phyloP scores from a whole-genome alignment of 345 rosid genomes.

The Tarenaya hassleriana region DNA sequence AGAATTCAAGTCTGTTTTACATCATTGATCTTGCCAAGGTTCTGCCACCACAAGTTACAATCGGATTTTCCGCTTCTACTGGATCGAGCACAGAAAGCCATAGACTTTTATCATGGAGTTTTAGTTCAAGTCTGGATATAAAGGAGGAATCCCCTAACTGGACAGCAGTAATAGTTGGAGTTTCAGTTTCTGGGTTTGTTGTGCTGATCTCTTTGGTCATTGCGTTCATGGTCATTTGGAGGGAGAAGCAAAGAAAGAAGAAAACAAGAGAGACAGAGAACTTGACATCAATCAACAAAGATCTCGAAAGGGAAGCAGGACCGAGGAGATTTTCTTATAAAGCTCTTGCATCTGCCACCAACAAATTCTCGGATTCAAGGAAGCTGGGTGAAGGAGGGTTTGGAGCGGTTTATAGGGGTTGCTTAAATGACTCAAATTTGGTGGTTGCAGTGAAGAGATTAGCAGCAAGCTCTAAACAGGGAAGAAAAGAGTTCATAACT shows the following conservation, averaged over 20 bases:
- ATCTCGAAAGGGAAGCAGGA: slow-evolving; percentile 36
- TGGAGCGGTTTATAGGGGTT: slow-evolving; percentile 37
- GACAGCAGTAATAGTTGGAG: slow-evolving; percentile 3
- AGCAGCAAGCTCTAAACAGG: slow-evolving; percentile 32
- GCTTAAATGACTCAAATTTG: slow-evolving; percentile 14
- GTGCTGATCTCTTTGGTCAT: background rate
- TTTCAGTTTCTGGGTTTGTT: slow-evolving; percentile 17
- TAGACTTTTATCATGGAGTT: no score
- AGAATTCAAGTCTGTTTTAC: no score
- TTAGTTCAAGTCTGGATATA: slow-evolving; percentile 4
- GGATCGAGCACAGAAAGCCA: no score
- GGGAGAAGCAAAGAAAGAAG: slow-evolving; percentile 6
- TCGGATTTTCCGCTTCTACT: slow-evolving; percentile 44
- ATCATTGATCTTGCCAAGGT: no score
- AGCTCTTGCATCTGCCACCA: slow-evolving; percentile 33
- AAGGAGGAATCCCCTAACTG: background rate
- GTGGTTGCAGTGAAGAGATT: slow-evolving; percentile 38
- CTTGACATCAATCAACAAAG: slow-evolving; percentile 28
- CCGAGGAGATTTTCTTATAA: slow-evolving; percentile 31
- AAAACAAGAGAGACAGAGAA: background rate
- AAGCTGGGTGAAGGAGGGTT: slow-evolving; percentile 45
- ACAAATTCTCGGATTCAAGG: slow-evolving; percentile 24
- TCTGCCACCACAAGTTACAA: no score
- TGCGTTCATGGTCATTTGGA: slow-evolving; percentile 1
- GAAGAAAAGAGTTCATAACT: slow-evolving; percentile 32